Base-by-base conservation (phyloP, 768 basidiomycete genomes). In the Plicaturopsis crispa region DNA sequence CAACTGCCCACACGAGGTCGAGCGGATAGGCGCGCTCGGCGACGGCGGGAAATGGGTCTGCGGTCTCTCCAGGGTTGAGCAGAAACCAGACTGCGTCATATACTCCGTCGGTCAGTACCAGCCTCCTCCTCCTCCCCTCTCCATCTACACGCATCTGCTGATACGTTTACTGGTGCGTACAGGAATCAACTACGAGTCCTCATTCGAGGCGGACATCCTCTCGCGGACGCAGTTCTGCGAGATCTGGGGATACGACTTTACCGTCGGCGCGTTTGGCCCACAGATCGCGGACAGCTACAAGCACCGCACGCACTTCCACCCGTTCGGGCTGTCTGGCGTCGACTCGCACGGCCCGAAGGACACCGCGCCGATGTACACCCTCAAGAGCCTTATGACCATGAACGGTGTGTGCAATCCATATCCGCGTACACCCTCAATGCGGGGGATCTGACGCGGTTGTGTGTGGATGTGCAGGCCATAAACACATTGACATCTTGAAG, bases 401-500 rank as follows among this genome's bases (percentile, higher is more conserved):
- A 84, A 86, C 41, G 77, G 77, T n/a, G n/a, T n/a, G n/a, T n/a
- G n/a, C n/a, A n/a, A n/a, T n/a, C n/a, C n/a, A n/a, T n/a, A n/a
- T n/a, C n/a, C n/a, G n/a, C n/a, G n/a, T n/a, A n/a, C n/a, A n/a
- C n/a, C n/a, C n/a, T n/a, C n/a, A n/a, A n/a, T n/a, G n/a, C n/a
- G n/a, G n/a, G n/a, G n/a, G n/a, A n/a, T n/a, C n/a, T n/a, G n/a
- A n/a, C n/a, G n/a, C n/a, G n/a, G n/a, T n/a, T n/a, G n/a, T n/a
- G n/a, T n/a, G n/a, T n/a, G n/a, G n/a, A n/a, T n/a, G n/a, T n/a
- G n/a, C n/a, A n/a, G n/a, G n/a, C 13, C 84, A 86, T 49, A 60
- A 58, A 14, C 77, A 77, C 47, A 77, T 85, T 38, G 83, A 86
- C 46, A 70, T 86, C 45, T 69, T 84, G 40, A 80, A 84, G 55